phyloP scores from a whole-genome alignment of 352 stramenopile species.

The Pythium folliculosum region DNA sequence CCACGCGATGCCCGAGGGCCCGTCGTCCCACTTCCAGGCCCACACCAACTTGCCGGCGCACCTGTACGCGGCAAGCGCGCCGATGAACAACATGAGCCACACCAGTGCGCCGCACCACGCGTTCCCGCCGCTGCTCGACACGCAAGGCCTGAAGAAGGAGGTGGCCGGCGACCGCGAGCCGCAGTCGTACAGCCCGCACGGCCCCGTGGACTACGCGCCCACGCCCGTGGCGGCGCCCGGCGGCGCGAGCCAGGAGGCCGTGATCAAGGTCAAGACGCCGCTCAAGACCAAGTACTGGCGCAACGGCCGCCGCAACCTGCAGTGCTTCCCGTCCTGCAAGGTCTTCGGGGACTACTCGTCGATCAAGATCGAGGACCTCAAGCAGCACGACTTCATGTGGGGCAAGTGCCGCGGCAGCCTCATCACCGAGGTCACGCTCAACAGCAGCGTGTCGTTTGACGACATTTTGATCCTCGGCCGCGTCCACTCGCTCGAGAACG shows the following conservation, averaged over 20 bases:
- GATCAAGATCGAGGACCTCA: constrained; percentile 88
- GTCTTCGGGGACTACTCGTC: constrained; percentile 90
- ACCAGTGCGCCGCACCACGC: constrained; percentile 43
- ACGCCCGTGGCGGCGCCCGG: constrained; percentile 7
- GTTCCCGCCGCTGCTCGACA: constrained; percentile 62
- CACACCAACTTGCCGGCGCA: constrained; percentile 18
- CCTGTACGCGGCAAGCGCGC: constrained; percentile 19
- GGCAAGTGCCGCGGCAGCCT: constrained; percentile 86
- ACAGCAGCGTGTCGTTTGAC: constrained; percentile 80
- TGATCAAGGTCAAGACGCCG: constrained; percentile 88
- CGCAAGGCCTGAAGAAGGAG: constrained; percentile 42
- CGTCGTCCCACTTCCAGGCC: constrained; percentile 20
- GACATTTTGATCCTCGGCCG: constrained; percentile 78
- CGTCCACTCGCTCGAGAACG: constrained; percentile 85
- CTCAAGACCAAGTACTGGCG: constrained; percentile 90
- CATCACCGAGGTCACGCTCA: constrained; percentile 82
- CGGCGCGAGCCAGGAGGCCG: constrained; percentile 62
- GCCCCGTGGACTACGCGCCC: constrained; percentile 22
- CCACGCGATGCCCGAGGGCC: neutral
- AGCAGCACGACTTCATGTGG: constrained; percentile 91
- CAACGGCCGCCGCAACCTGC: constrained; percentile 88
- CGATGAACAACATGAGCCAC: constrained; percentile 25
- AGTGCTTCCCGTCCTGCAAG: constrained; percentile 89
- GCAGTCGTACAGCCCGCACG: constrained; percentile 20
- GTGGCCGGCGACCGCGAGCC: neutral